Conservation (phyloP, 169 alveolate genomes). For the Eimeria necatrix region DNA sequence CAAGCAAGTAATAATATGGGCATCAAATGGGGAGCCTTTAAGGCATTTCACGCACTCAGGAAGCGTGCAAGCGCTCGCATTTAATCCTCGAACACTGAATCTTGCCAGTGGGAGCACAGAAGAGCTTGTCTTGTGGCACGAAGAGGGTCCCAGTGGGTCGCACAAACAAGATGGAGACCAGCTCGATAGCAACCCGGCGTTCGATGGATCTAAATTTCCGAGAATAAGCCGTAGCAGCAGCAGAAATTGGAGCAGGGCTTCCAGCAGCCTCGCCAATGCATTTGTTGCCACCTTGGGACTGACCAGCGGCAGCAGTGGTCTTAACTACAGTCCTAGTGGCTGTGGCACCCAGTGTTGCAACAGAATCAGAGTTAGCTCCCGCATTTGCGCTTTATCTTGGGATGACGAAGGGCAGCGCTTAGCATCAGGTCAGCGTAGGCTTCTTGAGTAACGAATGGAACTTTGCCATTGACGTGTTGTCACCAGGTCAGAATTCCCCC, state of each 20-base stretch:
- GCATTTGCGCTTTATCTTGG: conserved; percentile 38
- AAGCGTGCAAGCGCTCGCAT: conserved; percentile 88
- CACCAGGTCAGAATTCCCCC: no score
- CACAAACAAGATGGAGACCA: background rate
- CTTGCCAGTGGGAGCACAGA: conserved; percentile 88
- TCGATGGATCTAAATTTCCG: background rate
- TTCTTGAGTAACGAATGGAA: no score
- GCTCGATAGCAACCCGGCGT: background rate
- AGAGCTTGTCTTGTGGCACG: conserved; percentile 92
- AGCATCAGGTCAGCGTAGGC: conserved; percentile 31
- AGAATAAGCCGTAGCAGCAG: background rate
- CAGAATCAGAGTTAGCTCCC: conserved; percentile 3
- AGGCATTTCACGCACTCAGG: conserved; percentile 87
- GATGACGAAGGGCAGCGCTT: conserved; percentile 58
- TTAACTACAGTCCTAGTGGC: background rate
- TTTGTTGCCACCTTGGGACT: background rate
- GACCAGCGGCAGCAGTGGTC: background rate
- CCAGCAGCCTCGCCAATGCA: conserved; percentile 61
- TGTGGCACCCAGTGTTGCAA: background rate
- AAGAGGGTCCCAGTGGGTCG: conserved; percentile 82
- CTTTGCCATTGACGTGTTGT: no score
- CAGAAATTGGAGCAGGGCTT: background rate
- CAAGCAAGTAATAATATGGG: conserved; percentile 88
- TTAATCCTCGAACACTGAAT: conserved; percentile 89
- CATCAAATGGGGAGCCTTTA: conserved; percentile 87